Evolutionary conservation across 2,329 filamentous ascomycete species (phyloP), one percentile per base, ranked within the genome.

Genomic region (Arthroderma sp.): DNA sequence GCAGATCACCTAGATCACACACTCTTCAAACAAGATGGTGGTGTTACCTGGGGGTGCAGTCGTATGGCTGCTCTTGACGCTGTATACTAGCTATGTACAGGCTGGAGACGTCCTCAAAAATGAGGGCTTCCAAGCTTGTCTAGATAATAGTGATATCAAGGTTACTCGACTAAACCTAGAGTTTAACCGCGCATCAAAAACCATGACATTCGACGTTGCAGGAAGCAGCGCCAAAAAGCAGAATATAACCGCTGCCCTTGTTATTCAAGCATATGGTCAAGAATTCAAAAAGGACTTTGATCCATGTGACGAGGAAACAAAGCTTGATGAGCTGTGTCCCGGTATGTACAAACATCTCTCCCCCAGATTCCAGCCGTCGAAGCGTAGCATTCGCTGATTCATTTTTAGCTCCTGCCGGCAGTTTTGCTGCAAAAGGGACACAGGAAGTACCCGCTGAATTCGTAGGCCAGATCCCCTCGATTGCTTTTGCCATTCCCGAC

Each of bases 401-500:
- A 6, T 32, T 28, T 22, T 38, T 22, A 33, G 32, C 30, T 10
- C 87, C 88, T 8, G 68, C 71, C 3, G 83, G 85, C 27, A 66
- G 63, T 4, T 98, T 96, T 57, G 65, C 77, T 9, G 87, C 89
- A 5, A 66, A 69, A 37, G 89, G 87, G 39, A 68, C 66, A 3
- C 82, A 91, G 61, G 64, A 70, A 29, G 83, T 98, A 34, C 83
- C 87, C 10, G 64, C 74, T 0, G 57, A 79, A 49, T 89, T 80
- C 58, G 79, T 85, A 45, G 73, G 73, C 44, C 67, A 83, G 64
- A 89, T 98, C 36, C 91, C 91, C 1, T 68, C 77, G 2, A 94
- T 98, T 52, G 89, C 89, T 8, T 98, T 95, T 67, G 75, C 77
- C 49, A 72, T 98, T 30, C 91, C 91, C 41, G 88, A 98, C 60